These are phyloP conservation scores for Guadua angustifolia DNA, from an alignment of 176 grass and related monocot genomes.

Conservation along the genomic window DNA sequence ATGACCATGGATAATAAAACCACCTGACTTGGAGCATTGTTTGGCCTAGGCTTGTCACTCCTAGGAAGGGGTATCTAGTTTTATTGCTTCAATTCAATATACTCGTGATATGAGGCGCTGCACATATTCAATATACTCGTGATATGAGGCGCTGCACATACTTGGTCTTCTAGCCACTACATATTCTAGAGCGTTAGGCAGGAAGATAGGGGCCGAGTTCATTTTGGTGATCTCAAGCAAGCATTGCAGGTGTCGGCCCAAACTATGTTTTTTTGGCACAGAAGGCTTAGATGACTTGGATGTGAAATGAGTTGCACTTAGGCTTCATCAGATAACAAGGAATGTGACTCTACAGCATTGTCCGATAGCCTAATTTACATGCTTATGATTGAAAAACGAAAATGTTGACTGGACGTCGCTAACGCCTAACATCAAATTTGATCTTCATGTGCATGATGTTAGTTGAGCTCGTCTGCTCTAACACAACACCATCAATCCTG, in stretches of 20 bases:
- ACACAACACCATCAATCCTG: no score
- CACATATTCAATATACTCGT: neutral
- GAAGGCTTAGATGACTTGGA: neutral
- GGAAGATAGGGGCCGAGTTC: neutral
- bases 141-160: neutral
- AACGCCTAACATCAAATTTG: neutral
- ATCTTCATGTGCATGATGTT: neutral
- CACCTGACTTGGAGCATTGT: no score
- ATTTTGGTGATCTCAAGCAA: conserved; percentile 21
- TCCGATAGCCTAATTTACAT: neutral
- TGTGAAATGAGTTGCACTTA: neutral
- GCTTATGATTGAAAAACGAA: neutral
- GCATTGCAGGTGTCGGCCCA: neutral
- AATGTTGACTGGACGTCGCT: neutral
- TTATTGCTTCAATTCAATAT: neutral
- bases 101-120: no score
- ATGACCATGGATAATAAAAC: neutral
- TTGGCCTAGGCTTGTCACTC: neutral
- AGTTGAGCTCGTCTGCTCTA: no score
- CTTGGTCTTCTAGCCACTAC: neutral
- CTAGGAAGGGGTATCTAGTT: neutral
- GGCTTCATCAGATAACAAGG: neutral
- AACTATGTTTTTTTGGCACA: neutral
- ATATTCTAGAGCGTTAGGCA: neutral
- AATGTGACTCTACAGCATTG: neutral